Base-by-base conservation (phyloP, 2,329 filamentous ascomycete species). In the Septoria linicola region DNA sequence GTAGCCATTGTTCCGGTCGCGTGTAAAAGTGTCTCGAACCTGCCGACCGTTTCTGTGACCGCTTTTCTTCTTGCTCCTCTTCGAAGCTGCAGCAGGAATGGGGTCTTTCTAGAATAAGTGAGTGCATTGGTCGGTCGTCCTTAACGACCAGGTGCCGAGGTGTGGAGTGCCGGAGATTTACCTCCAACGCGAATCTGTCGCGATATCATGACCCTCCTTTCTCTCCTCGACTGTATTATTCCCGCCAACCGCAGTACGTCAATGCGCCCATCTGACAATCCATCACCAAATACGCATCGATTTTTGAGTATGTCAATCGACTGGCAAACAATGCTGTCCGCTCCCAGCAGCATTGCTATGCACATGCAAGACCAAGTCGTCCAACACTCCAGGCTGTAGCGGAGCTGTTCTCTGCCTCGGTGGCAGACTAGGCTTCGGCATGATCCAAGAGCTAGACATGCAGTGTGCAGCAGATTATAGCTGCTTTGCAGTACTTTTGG, bases 41-140 rank as follows among this genome's bases (percentile, higher is more conserved):
- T 40, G 35, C 44, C 44, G 44, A 19, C 44, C 44, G 44, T 48
- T 20, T 40, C 23, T 20, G 44, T 31, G 44, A 23, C 44, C 44
- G 44, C 44, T 11, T 34, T 13, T 8, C 32, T n/a, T 32, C 10
- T n/a, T 32, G 3, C 7, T 3, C 11, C 13, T 14, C 14, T 11
- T 8, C 5, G 8, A 14, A 36, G 34, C 19, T 16, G 34, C n/a
- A 36, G n/a, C 16, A 36, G 34, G 19, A 36, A 36, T 36, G 34
- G 34, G 11, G 34, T 36, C 34, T 17, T 36, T 36, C 34, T 36
- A 16, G 34, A 36, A 36, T 36, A 11, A 4, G 36, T 39, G 36
- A 11, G 34, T 16, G 8, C 16, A 8, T 19, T 19, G 5, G 36
- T 20, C 16, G 36, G 20, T 19, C 17, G 17, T 13, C 11, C 36